These are phyloP conservation scores for Tricholoma sp. DNA, from an alignment of 768 basidiomycete genomes.

Conservation along the genomic window DNA sequence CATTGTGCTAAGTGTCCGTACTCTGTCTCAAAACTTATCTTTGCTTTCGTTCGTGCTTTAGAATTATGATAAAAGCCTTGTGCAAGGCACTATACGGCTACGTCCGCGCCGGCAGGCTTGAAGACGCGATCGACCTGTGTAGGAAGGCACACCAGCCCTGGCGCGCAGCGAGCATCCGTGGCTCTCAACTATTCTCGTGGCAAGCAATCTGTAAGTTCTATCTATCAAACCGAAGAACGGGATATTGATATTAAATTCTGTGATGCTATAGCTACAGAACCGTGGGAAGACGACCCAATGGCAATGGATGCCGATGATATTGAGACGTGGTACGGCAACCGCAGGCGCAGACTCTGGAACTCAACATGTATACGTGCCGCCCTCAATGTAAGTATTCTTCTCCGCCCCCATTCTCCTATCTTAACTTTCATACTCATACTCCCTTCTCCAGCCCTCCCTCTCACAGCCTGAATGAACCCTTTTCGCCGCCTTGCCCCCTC, in stretches of 20 bases:
- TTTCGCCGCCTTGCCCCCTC: constrained; percentile 83
- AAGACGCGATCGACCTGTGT: constrained; percentile 82
- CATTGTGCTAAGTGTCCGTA: neutral
- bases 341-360: constrained; percentile 81
- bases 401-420: constrained; percentile 41
- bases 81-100: constrained; percentile 77
- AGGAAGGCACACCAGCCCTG: constrained; percentile 83
- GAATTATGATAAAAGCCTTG: constrained; percentile 77
- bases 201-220: constrained; percentile 52
- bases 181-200: constrained; percentile 76
- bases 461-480: constrained; percentile 53
- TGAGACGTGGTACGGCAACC: constrained; percentile 70
- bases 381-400: constrained; percentile 51
- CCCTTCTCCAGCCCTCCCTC: neutral
- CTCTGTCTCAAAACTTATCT: neutral
- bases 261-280: constrained; percentile 27
- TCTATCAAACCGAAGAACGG: neutral
- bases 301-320: constrained; percentile 43
- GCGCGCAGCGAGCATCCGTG: constrained; percentile 87
- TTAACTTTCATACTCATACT: neutral
- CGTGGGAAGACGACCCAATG: constrained; percentile 42
- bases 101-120: constrained; percentile 79
- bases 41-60: constrained; percentile 22
- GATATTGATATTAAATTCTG: neutral
- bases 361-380: constrained; percentile 75